Conservation (phyloP, 2,329 filamentous ascomycete genomes). For the Myotisia sp. region DNA sequence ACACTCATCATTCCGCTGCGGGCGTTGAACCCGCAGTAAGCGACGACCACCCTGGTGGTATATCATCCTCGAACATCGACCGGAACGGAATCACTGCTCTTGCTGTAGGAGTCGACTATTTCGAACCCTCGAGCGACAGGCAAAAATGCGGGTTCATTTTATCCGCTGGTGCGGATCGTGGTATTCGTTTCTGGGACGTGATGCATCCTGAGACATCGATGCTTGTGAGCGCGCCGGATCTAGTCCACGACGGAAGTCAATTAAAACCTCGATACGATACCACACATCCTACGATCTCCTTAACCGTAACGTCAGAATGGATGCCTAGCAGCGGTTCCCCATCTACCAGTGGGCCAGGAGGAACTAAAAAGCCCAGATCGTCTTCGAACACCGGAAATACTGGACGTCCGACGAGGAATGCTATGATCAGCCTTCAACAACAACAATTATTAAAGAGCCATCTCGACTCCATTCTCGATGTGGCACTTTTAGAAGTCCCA, state of each 20-base stretch:
- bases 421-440: constrained; percentile 76
- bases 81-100: constrained; percentile 55
- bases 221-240: constrained; percentile 63
- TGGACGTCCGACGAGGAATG: constrained; percentile 51
- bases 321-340: constrained; percentile 30
- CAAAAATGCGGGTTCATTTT: constrained; percentile 70
- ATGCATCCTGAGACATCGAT: constrained; percentile 60
- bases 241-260: constrained; percentile 42
- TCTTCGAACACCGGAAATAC: constrained; percentile 22
- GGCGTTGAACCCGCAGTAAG: constrained; percentile 49
- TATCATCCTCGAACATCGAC: constrained; percentile 13
- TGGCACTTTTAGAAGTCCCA: constrained; percentile 74
- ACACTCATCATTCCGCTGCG: constrained; percentile 22
- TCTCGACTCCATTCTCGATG: constrained; percentile 73
- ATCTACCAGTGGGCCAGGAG: constrained; percentile 17
- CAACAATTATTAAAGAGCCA: constrained; percentile 75
- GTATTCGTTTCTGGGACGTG: constrained; percentile 88
- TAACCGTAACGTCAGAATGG: constrained; percentile 54
- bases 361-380: constrained; percentile 18
- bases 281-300: constrained; percentile 46
- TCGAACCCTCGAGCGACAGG: constrained; percentile 45
- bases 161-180: constrained; percentile 77
- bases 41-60: constrained; percentile 24
- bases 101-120: constrained; percentile 54
- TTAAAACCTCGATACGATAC: constrained; percentile 56